A percentile compares a stretch with the other conserved stretches of the same genome.
These are phyloP conservation scores for Phyllosticta citriasiana DNA, from an alignment of 2,329 filamentous ascomycete species.

Conservation along the genomic window DNA sequence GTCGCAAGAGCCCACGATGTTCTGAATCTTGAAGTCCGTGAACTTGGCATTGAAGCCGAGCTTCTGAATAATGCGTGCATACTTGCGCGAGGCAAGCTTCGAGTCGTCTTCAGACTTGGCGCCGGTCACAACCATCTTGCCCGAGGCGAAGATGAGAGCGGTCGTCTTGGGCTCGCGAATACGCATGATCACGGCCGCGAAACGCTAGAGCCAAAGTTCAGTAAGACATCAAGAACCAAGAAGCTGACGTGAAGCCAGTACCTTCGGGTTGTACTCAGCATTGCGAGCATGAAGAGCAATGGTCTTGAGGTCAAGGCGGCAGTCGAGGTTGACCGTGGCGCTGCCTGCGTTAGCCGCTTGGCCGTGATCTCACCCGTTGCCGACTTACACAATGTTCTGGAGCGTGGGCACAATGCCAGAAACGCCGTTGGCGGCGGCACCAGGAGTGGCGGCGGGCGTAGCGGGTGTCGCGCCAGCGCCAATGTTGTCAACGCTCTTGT, in stretches of 20 bases:
- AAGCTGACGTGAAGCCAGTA: conserved; percentile 40
- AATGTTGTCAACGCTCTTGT: conserved; percentile 39
- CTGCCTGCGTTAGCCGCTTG: conserved; percentile 40
- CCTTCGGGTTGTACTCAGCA: conserved; percentile 97
- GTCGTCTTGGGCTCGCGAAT: conserved; percentile 99
- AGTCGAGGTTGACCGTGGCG: conserved; percentile 95
- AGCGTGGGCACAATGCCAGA: conserved; percentile 87
- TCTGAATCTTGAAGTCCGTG: conserved; percentile 99
- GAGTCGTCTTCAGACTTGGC: conserved; percentile 97
- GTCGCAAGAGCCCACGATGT: conserved; percentile 96
- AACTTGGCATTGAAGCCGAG: conserved; percentile 99
- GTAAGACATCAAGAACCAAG: conserved; percentile 24
- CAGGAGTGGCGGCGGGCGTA: conserved; percentile 87
- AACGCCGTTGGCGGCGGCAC: conserved; percentile 61
- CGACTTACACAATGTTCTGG: conserved; percentile 62
- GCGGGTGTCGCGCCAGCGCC: conserved; percentile 63
- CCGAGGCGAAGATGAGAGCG: conserved; percentile 91
- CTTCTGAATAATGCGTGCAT: conserved; percentile 98
- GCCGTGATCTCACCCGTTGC: background rate
- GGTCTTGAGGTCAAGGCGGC: conserved; percentile 92
- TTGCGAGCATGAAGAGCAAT: conserved; percentile 97
- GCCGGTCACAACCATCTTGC: conserved; percentile 99
- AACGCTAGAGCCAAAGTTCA: conserved; percentile 57
- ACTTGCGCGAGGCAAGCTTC: conserved; percentile 93
- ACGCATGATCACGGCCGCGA: conserved; percentile 98